Conservation (phyloP, 768 basidiomycete species). For the Panaeolus cyanescens region DNA sequence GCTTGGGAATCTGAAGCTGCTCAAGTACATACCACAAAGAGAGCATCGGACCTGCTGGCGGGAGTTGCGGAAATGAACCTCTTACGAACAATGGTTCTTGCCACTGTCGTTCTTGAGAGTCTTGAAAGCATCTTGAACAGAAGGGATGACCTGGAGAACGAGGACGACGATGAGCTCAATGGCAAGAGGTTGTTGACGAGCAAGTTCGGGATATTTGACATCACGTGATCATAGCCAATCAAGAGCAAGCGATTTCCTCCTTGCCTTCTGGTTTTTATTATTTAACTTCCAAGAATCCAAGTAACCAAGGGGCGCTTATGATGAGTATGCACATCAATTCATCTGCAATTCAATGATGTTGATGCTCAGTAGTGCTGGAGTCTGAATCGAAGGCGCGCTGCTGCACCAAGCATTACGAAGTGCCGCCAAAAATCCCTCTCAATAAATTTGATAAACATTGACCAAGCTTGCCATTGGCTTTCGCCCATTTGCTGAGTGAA, state of each 20-base stretch:
- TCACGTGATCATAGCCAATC: constrained; percentile 8
- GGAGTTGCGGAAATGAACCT: constrained; percentile 44
- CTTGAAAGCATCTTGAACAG: constrained; percentile 19
- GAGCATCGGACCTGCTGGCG: constrained; percentile 71
- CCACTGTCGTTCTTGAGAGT: constrained; percentile 16
- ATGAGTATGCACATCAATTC: too few relatives aligned
- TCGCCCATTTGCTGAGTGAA: too few relatives aligned
- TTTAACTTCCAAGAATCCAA: too few relatives aligned
- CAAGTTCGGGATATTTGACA: constrained; percentile 4
- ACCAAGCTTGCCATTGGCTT: too few relatives aligned
- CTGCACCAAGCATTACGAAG: too few relatives aligned
- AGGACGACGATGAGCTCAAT: constrained; percentile 5
- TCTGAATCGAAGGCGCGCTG: too few relatives aligned
- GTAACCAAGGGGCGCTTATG: too few relatives aligned
- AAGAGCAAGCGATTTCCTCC: neutral
- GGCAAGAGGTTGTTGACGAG: constrained; percentile 5
- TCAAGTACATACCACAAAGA: constrained; percentile 73
- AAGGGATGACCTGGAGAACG: constrained; percentile 8
- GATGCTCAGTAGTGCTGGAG: too few relatives aligned
- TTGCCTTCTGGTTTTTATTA: neutral
- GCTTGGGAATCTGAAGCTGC: constrained; percentile 8
- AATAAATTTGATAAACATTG: too few relatives aligned
- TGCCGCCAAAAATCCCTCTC: too few relatives aligned
- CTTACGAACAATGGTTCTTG: constrained; percentile 18
- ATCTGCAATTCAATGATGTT: too few relatives aligned